Base-by-base conservation (phyloP, 2,329 filamentous ascomycete species). In the Trichoderma semiorbis region DNA sequence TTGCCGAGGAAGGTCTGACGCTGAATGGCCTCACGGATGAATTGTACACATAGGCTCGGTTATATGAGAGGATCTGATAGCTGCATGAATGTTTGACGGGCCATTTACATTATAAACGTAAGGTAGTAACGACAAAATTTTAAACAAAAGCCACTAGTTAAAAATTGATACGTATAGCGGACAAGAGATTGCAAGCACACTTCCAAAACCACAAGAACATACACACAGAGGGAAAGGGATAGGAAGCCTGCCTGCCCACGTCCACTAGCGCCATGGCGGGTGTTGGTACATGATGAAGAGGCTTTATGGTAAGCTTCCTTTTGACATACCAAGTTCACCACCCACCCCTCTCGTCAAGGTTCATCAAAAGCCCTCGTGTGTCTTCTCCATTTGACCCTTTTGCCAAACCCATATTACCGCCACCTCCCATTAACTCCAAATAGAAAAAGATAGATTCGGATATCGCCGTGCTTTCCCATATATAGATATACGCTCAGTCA, bases 1-100 rank as follows among this genome's bases (percentile, higher is more conserved):
- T 98, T 80, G 95, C 95, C 5, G 91, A 94, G 85, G 89, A 94
- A 76, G 94, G 94, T 0, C 77, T 97, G 77, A 86, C 87, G 26
- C 82, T 94, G 74, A 94, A 95, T 82, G 85, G 86, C 30, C 81
- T 94, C 76, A 94, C 92, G 1, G 88, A 92, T 77, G 89, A 90
- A 77, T 81, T 94, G 47, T 94, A 94, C 80, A 94, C 92, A 5
- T 73, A 60, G 32, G n/a, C 32, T 62, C 11, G 16, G 30, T 12
- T 21, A 21, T 18, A 6, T 18, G 21, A 16, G 8, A 58, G 53
- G 16, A 18, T 26, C 14, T 32, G 34, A n/a, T 60, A 57, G 53
- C 34, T 58, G 16, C 34, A 30, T 57, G 18, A 26, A 67, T 11
- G 24, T 26, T 10, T 21, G 8, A 50, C 16, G 28, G 7, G n/a